Percentiles rank a stretch among this genome's conserved stretches.
phyloP scores from a whole-genome alignment of 805 yeast species.

The Kodamaea leandrae region DNA sequence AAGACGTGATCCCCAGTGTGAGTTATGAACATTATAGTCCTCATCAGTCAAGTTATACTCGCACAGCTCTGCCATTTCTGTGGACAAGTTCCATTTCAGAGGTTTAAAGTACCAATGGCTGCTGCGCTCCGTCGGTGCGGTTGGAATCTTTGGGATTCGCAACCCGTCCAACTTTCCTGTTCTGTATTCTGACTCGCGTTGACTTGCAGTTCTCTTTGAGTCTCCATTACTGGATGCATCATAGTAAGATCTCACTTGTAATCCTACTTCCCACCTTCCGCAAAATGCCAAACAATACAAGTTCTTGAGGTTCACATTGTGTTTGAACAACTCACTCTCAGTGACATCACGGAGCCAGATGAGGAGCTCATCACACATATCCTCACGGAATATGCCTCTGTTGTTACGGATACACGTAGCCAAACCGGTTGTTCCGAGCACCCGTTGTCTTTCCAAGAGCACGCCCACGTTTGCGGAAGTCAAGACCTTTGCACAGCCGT shows the following conservation, averaged over 20 bases:
- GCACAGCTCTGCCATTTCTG: slow-evolving; percentile 44
- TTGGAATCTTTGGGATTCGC: slow-evolving; percentile 38
- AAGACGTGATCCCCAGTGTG: slow-evolving; percentile 50
- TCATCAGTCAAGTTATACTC: slow-evolving; percentile 37
- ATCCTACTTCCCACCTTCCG: slow-evolving; percentile 60
- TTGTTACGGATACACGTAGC: slow-evolving; percentile 63
- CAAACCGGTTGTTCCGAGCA: slow-evolving; percentile 61
- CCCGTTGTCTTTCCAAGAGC: slow-evolving; percentile 52
- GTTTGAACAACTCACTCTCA: slow-evolving; percentile 50
- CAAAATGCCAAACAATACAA: slow-evolving; percentile 57
- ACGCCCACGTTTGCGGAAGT: slow-evolving; percentile 51
- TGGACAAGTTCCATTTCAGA: slow-evolving; percentile 47
- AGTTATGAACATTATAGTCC: slow-evolving; percentile 24
- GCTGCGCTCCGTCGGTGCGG: slow-evolving; percentile 10
- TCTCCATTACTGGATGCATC: neutral
- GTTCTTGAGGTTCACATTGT: slow-evolving; percentile 46
- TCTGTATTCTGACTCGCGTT: slow-evolving; percentile 18
- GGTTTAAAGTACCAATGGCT: slow-evolving; percentile 42
- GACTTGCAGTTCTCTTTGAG: neutral
- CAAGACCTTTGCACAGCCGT: slow-evolving; percentile 70
- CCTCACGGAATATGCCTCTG: slow-evolving; percentile 74
- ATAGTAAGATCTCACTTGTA: slow-evolving; percentile 5
- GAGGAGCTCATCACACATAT: slow-evolving; percentile 70
- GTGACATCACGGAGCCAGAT: slow-evolving; percentile 64
- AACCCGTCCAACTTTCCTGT: slow-evolving; percentile 36